Conservation (phyloP, 257 asterid genomes). For the Leptodermis oblonga region DNA sequence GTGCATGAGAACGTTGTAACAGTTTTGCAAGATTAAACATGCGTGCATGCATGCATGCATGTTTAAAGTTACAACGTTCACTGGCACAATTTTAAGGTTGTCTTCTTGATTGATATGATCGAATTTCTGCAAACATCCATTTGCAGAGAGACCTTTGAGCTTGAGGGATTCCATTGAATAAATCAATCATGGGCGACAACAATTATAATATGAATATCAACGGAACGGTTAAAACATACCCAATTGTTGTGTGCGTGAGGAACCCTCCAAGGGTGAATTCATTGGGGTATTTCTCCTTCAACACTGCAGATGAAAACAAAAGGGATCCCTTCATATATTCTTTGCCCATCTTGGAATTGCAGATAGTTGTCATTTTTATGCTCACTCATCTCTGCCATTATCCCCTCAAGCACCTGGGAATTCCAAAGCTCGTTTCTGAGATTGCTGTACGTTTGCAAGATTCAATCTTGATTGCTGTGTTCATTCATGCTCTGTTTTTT, state of each 20-base stretch:
- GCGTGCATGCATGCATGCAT: no score
- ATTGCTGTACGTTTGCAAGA: slow-evolving; percentile 14
- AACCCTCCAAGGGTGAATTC: slow-evolving; percentile 7
- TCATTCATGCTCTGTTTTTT: background rate
- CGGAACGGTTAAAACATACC: background rate
- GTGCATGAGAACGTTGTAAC: background rate
- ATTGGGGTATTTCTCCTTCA: background rate
- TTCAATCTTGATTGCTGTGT: background rate
- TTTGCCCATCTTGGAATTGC: slow-evolving; percentile 20
- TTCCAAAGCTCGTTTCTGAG: slow-evolving; percentile 24
- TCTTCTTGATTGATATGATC: slow-evolving; percentile 1
- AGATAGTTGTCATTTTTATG: slow-evolving; percentile 15
- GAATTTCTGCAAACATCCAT: background rate
- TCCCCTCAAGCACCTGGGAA: slow-evolving; percentile 18
- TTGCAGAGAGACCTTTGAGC: slow-evolving; percentile 2
- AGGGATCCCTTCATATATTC: slow-evolving; percentile 12
- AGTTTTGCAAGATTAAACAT: background rate
- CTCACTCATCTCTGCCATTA: slow-evolving; percentile 16
- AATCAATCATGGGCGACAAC: no score
- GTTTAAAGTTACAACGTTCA: no score
- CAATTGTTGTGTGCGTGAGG: background rate
- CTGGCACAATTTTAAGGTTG: no score
- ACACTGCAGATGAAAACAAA: background rate
- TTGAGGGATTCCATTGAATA: no score
- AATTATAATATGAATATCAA: no score